Conservation (phyloP, 116 monocot species). For the Cymodocea nodosa region DNA sequence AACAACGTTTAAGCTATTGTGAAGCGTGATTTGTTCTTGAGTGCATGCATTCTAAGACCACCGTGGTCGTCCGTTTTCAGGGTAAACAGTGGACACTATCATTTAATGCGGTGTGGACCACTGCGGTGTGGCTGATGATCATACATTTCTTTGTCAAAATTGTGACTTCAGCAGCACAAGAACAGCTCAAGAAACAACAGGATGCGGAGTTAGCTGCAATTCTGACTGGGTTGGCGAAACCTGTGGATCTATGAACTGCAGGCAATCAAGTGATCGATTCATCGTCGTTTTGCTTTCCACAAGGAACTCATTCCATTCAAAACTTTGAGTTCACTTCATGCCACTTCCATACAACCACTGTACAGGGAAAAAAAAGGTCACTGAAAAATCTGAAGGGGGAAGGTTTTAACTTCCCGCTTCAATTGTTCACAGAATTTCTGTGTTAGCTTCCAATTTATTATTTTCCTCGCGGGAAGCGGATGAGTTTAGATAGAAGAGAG, state of each 20-base stretch:
- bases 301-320: too few species aligned
- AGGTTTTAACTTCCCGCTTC: neutral
- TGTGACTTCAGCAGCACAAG: conserved; percentile 60
- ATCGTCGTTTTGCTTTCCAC: too few species aligned
- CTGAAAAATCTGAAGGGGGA: neutral
- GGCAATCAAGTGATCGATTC: neutral
- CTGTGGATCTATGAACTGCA: neutral
- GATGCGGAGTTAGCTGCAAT: conserved; percentile 29
- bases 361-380: neutral
- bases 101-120: conserved; percentile 68
- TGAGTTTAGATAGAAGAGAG: too few species aligned
- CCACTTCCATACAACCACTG: neutral
- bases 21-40: neutral
- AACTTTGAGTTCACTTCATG: neutral
- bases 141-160: conserved; percentile 73
- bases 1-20: neutral
- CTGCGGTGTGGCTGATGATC: conserved; percentile 76
- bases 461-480: too few species aligned
- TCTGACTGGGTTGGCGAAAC: neutral
- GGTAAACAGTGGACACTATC: conserved; percentile 64
- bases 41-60: too few species aligned
- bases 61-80: conserved; percentile 17
- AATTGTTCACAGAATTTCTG: too few species aligned
- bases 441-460: too few species aligned
- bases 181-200: conserved; percentile 59